Percentiles rank a stretch among this genome's conserved stretches.
phyloP scores from a whole-genome alignment of 345 rosid genomes.

The Pugionium cornutum region DNA sequence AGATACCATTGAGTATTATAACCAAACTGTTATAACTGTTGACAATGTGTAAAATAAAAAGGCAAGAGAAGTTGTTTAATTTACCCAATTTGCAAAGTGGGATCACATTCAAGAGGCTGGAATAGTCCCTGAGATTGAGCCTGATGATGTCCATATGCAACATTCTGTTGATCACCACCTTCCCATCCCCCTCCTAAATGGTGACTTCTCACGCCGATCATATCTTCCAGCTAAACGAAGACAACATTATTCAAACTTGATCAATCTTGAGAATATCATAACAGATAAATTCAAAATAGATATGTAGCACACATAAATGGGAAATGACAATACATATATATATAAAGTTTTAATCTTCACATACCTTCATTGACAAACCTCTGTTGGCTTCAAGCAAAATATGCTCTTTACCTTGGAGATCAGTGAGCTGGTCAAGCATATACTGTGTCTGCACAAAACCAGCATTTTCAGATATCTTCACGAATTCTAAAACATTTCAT shows the following conservation, averaged over 20 bases:
- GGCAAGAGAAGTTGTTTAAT: neutral
- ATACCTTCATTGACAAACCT: constrained; percentile 79
- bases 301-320: neutral
- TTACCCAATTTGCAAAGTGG: constrained; percentile 96
- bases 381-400: constrained; percentile 83
- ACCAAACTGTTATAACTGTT: neutral
- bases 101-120: constrained; percentile 87
- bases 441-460: constrained; percentile 64
- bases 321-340: neutral
- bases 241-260: constrained; percentile 1
- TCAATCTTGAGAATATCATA: neutral
- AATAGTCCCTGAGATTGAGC: constrained; percentile 69
- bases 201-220: constrained; percentile 58
- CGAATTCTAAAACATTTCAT: neutral
- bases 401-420: constrained; percentile 91
- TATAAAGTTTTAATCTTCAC: too few relatives aligned
- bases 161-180: constrained; percentile 59
- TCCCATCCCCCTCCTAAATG: constrained; percentile 73
- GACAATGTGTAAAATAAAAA: neutral
- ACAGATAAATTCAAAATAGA: neutral
- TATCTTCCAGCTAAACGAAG: constrained; percentile 74
- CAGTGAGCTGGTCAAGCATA: constrained; percentile 92
- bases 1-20: too few relatives aligned
- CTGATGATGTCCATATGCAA: constrained; percentile 63
- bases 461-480: neutral